Evolutionary conservation across 306 rosid species (phyloP), one percentile per base, ranked within the genome.

Genomic region (Styphnolobium japonicum): DNA sequence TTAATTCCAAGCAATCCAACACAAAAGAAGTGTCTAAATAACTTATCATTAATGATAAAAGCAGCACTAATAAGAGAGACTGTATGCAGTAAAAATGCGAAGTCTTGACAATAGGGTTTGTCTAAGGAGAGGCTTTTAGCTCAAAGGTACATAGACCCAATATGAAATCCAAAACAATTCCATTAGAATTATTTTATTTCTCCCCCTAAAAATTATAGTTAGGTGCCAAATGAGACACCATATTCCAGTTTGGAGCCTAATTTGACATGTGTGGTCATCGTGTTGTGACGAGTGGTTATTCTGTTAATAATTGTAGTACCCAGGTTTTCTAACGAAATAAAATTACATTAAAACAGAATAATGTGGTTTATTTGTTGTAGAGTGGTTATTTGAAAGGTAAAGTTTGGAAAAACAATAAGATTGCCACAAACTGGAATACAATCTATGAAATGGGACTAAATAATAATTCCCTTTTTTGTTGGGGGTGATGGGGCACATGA

Each of bases 391-490:
- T 9, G 23, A 53, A 51, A 2, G 68, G 46, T 23, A 52, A 53
- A 49, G 10, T 2, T 31, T 66, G 0, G 37, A 40, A 52, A 27
- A 66, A 52, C 21, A 55, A 37, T 37, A 65, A 63, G 36, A 25
- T 37, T n/a, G 53, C 23, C 39, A 25, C 11, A 46, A 33, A 57
- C 63, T 55, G 46, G 57, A 74, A 73, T 27, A 27, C 73, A 27
- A 27, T 27, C 33, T 14, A 65, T 43, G 65, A 55, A 64, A 29
- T 21, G 10, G 65, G 9, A 73, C 10, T 37, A 53, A 27, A 52
- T 22, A 74, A 74, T 55, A 60, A 80, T 40, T 64, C 22, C 75
- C 49, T n/a, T 66, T 22, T 56, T 21, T 12, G 67, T 43, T 65
- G 57, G 40, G 4, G 53, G 9, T 34, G 39, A 46, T 8, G 68